Percentiles rank a stretch among this genome's conserved stretches.
Evolutionary conservation across 768 basidiomycete genomes (phyloP).

Genomic region (Hypsizygus marmoreus): DNA sequence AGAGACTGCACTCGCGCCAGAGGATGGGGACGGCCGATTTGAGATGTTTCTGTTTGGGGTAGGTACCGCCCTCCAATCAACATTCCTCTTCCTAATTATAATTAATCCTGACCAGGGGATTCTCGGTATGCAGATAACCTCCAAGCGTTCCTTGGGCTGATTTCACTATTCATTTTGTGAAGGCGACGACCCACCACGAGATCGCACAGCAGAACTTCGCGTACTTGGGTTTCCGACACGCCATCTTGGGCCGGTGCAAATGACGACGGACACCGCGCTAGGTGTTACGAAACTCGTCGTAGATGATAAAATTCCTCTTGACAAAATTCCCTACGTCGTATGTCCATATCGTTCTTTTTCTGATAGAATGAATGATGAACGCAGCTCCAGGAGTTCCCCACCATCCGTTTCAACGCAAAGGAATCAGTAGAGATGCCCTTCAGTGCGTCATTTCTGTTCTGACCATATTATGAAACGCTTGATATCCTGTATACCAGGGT

Average conservation of each 20-base stretch:
- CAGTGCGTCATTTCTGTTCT: constrained; percentile 48
- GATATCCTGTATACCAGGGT: constrained; percentile 33
- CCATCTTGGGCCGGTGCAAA: constrained; percentile 86
- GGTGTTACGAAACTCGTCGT: constrained; percentile 88
- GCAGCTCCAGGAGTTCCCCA: constrained; percentile 73
- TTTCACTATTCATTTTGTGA: constrained; percentile 9
- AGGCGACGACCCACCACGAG: constrained; percentile 96
- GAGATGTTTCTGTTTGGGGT: constrained; percentile 92
- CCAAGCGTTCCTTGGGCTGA: not conserved
- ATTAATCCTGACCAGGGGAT: constrained; percentile 50
- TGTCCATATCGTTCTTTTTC: constrained; percentile 23
- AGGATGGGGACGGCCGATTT: constrained; percentile 76
- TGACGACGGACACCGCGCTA: constrained; percentile 98
- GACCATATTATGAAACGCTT: not conserved
- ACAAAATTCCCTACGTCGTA: constrained; percentile 74
- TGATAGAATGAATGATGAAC: not conserved
- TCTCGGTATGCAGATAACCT: constrained; percentile 41
- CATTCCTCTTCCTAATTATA: not conserved
- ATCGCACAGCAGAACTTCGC: constrained; percentile 88
- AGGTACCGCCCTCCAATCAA: constrained; percentile 29
- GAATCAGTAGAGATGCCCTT: constrained; percentile 99
- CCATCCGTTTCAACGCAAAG: constrained; percentile 80
- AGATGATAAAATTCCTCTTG: constrained; percentile 70
- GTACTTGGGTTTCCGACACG: constrained; percentile 84
- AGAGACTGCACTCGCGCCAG: constrained; percentile 62